Evolutionary conservation across 345 rosid genomes (phyloP).

Genomic region (Citrus glauca): DNA sequence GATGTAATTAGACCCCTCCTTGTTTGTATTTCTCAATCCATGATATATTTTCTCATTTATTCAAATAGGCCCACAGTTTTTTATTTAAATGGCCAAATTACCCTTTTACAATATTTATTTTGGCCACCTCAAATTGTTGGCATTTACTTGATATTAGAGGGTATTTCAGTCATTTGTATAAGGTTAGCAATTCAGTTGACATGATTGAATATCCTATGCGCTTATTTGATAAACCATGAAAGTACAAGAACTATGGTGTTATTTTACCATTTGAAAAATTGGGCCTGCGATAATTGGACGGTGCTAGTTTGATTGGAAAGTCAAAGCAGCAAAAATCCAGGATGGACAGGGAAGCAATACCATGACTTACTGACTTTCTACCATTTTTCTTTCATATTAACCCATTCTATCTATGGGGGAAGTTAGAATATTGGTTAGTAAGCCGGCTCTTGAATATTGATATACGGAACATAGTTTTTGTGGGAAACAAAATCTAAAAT

Average conservation of each 20-base stretch:
- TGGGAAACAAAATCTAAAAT: too few relatives aligned
- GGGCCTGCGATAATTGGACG: not conserved
- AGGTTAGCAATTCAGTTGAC: not conserved
- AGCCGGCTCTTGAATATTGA: too few relatives aligned
- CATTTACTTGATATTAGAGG: not conserved
- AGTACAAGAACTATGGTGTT: not conserved
- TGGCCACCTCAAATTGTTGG: accelerated
- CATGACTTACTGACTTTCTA: too few relatives aligned
- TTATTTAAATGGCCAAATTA: not conserved
- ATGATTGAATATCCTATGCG: too few relatives aligned
- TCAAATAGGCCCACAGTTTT: not conserved
- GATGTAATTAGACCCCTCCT: not conserved
- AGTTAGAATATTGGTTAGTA: too few relatives aligned
- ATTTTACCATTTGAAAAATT: not conserved
- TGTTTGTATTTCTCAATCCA: not conserved
- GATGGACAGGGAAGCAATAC: not conserved
- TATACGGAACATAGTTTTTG: too few relatives aligned
- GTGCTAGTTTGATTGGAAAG: constrained; percentile 20
- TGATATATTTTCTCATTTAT: too few relatives aligned
- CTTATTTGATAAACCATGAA: not conserved
- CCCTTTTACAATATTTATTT: not conserved
- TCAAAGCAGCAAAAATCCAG: constrained; percentile 28
- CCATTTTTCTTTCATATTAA: too few relatives aligned
- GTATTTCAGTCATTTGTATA: not conserved
- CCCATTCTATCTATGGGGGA: too few relatives aligned